Evolutionary conservation across 352 stramenopile genomes (phyloP).

Genomic region (Globisporangium middletonii): DNA sequence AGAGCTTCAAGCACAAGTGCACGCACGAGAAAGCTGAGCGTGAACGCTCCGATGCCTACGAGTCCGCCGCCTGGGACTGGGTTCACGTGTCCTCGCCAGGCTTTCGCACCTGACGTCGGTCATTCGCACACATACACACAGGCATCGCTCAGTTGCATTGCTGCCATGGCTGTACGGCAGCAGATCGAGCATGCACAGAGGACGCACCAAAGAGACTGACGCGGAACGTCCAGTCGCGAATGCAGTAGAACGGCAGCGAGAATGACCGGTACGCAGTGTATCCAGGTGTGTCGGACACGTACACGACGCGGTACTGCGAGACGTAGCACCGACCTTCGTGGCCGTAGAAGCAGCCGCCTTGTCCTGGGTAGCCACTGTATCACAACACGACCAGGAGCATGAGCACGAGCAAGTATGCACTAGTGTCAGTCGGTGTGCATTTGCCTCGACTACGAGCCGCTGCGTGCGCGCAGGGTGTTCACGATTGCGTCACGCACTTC

Average conservation of each 20-base stretch:
- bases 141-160: not conserved
- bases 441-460: not conserved
- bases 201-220: constrained; percentile 50
- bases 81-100: constrained; percentile 67
- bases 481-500: constrained; percentile 36
- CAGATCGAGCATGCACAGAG: not conserved
- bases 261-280: constrained; percentile 59
- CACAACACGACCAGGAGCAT: not conserved
- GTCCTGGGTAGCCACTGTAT: constrained; percentile 66
- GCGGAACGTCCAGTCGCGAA: constrained; percentile 66
- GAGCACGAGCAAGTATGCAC: not conserved
- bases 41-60: constrained; percentile 54
- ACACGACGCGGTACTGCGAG: constrained; percentile 75
- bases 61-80: constrained; percentile 60
- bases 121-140: not conserved
- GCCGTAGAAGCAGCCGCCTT: constrained; percentile 77
- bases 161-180: not conserved
- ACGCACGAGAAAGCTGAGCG: constrained; percentile 50
- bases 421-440: not conserved
- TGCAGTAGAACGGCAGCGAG: constrained; percentile 73
- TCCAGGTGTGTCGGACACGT: constrained; percentile 33
- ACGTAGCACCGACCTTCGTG: constrained; percentile 62
- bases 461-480: no score
- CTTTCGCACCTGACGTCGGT: constrained; percentile 33
- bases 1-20: not conserved